A percentile compares a stretch with the other conserved stretches of the same genome.
Evolutionary conservation across 176 grass and related monocot genomes (phyloP).

Genomic region (Aegilops umbellulata): DNA sequence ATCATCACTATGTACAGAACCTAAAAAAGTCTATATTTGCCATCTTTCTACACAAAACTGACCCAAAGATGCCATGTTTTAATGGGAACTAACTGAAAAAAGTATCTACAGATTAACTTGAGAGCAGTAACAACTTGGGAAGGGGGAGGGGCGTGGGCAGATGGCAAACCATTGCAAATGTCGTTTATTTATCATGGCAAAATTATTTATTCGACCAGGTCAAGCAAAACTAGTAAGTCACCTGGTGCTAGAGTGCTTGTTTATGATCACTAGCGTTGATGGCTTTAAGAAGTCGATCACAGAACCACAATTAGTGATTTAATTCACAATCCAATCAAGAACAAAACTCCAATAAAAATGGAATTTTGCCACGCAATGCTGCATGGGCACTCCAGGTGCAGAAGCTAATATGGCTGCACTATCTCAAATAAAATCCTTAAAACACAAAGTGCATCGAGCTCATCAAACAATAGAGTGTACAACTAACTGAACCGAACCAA

Average conservation of each 20-base stretch:
- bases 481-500: too few species aligned
- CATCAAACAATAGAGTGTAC: not conserved
- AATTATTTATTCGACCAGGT: too few species aligned
- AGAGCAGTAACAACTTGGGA: too few species aligned
- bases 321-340: not conserved
- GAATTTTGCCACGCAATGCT: not conserved
- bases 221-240: not conserved
- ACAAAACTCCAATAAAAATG: not conserved
- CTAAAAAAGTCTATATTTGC: too few species aligned
- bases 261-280: not conserved
- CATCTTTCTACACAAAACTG: too few species aligned
- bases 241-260: not conserved
- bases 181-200: too few species aligned
- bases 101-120: too few species aligned
- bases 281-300: not conserved
- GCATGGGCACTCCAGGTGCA: not conserved
- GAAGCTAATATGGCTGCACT: not conserved
- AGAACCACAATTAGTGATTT: not conserved
- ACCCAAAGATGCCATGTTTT: too few species aligned
- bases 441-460: not conserved
- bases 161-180: too few species aligned
- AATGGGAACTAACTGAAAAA: too few species aligned
- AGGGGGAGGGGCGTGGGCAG: too few species aligned
- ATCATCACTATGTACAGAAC: too few species aligned
- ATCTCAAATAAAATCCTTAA: not conserved